These are phyloP conservation scores for Lactuca sativa DNA, from an alignment of 129 eudicot species.

Conservation along the genomic window DNA sequence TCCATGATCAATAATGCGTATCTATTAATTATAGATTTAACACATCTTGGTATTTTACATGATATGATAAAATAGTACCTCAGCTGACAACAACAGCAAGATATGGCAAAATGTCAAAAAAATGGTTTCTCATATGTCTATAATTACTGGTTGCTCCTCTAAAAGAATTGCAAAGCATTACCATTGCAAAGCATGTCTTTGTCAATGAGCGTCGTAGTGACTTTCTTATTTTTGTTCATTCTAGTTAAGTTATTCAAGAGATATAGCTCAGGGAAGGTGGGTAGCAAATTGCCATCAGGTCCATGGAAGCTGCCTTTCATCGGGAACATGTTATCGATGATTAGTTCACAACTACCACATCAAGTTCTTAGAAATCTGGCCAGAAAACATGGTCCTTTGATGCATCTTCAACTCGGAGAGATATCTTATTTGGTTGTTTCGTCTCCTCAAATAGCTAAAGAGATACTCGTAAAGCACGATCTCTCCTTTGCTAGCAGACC, in stretches of 20 bases:
- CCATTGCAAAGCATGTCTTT: neutral
- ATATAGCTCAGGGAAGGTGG: neutral
- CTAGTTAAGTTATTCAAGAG: constrained; percentile 9
- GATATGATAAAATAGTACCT: too few species aligned
- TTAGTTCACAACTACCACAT: constrained; percentile 16
- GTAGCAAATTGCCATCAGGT: constrained; percentile 21
- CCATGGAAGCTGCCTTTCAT: constrained; percentile 29
- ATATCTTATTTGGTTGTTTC: constrained; percentile 6
- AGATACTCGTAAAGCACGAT: constrained; percentile 18
- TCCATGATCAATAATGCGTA: too few species aligned
- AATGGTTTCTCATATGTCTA: neutral
- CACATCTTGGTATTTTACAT: too few species aligned
- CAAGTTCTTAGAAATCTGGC: constrained; percentile 6
- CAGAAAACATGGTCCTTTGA: constrained; percentile 22
- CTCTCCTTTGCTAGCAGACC: constrained; percentile 30
- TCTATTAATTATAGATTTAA: too few species aligned
- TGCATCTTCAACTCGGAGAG: constrained; percentile 40
- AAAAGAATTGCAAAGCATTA: neutral
- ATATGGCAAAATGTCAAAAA: too few species aligned
- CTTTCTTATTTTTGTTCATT: constrained; percentile 10
- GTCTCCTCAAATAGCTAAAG: constrained; percentile 23
- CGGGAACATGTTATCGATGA: constrained; percentile 20
- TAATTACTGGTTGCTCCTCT: too few species aligned
- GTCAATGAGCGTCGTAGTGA: neutral
- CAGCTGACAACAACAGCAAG: too few species aligned